These are phyloP conservation scores for Magnusiomyces fungicola DNA, from an alignment of 1,139 yeast species.

Conservation along the genomic window DNA sequence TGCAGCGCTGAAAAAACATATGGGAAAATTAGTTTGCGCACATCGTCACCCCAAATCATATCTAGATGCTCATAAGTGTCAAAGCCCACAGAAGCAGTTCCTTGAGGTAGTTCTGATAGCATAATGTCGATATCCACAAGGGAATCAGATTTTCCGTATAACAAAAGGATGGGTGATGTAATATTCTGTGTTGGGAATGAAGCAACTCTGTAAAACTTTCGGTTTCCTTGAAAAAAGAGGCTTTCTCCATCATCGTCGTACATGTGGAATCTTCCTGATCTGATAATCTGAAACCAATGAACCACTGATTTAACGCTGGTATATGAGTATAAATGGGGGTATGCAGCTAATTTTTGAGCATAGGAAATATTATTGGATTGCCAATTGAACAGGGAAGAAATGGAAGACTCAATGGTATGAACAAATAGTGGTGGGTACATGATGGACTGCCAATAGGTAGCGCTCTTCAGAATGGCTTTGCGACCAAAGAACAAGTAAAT, in stretches of 20 bases:
- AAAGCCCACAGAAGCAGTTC: conserved; percentile 41
- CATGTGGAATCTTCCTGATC: conserved; percentile 79
- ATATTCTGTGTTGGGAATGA: conserved; percentile 63
- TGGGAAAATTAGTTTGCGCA: conserved; percentile 46
- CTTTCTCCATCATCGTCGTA: conserved; percentile 53
- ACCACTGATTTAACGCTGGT: conserved; percentile 89
- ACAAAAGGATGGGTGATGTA: conserved; percentile 58
- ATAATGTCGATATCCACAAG: conserved; percentile 77
- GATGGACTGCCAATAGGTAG: conserved; percentile 73
- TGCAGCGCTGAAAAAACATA: conserved; percentile 38
- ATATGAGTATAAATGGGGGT: conserved; percentile 80
- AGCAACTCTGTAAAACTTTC: conserved; percentile 48
- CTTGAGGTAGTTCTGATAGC: conserved; percentile 47
- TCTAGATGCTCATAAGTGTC: conserved; percentile 75
- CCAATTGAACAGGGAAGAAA: conserved; percentile 72
- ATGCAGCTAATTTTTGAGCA: conserved; percentile 67
- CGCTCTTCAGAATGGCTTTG: conserved; percentile 64
- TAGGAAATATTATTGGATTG: conserved; percentile 57
- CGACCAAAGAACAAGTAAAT: conserved; percentile 71
- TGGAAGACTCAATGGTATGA: conserved; percentile 61
- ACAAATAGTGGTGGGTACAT: conserved; percentile 80
- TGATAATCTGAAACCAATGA: conserved; percentile 93
- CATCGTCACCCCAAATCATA: conserved; percentile 77
- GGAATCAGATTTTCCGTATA: conserved; percentile 77
- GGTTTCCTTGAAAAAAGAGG: conserved; percentile 31